Percentiles rank a stretch among this genome's conserved stretches.
Conservation (phyloP, 2,329 filamentous ascomycete species). For the Sordariomycetes sp. region DNA sequence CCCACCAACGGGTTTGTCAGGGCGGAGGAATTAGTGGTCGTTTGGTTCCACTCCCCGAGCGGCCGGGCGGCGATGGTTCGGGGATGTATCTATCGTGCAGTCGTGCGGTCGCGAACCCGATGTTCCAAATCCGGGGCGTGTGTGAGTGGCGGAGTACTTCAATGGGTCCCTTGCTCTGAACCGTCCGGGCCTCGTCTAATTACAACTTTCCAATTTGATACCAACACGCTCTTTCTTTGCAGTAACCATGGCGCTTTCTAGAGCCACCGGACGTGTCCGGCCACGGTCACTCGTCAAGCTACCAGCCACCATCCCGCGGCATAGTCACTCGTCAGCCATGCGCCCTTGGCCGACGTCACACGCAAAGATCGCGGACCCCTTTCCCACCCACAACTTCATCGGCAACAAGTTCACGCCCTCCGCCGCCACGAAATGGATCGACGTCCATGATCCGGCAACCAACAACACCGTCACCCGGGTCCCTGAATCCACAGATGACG, state of each 20-base stretch:
- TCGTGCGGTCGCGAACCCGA: too few relatives aligned
- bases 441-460: constrained; percentile 72
- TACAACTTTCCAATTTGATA: not conserved
- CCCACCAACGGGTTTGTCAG: too few relatives aligned
- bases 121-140: too few relatives aligned
- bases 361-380: constrained; percentile 55
- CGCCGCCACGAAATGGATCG: constrained; percentile 60
- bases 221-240: not conserved
- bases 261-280: not conserved
- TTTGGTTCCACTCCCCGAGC: too few relatives aligned
- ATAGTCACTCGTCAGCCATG: not conserved
- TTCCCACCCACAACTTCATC: constrained; percentile 70
- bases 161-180: not conserved
- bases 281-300: not conserved
- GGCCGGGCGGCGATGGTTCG: too few relatives aligned
- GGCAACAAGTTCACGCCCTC: constrained; percentile 70
- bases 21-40: too few relatives aligned
- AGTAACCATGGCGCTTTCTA: not conserved
- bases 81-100: too few relatives aligned
- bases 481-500: constrained; percentile 70
- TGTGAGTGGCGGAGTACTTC: not conserved
- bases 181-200: not conserved
- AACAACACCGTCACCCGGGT: constrained; percentile 79
- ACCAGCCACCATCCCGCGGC: not conserved
- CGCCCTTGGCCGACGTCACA: constrained; percentile 47